These are phyloP conservation scores for Globisporangium middletonii DNA, from an alignment of 352 stramenopile species.

Conservation along the genomic window DNA sequence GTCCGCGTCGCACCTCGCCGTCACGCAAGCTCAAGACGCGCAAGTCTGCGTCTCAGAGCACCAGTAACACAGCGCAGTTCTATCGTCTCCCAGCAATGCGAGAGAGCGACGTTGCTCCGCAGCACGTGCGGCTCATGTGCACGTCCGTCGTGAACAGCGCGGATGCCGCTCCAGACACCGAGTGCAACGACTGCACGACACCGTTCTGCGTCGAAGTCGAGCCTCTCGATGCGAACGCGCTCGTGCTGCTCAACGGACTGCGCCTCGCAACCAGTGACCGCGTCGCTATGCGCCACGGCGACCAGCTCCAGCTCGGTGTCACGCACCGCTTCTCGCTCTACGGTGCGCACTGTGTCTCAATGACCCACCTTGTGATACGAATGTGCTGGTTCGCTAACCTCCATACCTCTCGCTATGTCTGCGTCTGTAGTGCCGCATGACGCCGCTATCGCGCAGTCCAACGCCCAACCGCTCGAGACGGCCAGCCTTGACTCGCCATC, in stretches of 20 bases:
- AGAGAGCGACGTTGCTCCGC: conserved; percentile 17
- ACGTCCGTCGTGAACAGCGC: conserved; percentile 1
- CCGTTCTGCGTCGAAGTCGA: conserved; percentile 26
- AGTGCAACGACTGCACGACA: not conserved
- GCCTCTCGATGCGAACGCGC: conserved; percentile 22
- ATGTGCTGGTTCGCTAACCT: not conserved
- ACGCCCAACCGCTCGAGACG: not conserved
- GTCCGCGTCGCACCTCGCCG: not conserved
- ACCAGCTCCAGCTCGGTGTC: conserved; percentile 37
- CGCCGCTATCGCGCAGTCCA: not conserved
- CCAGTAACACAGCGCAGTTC: not conserved
- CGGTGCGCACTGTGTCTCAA: conserved; percentile 14
- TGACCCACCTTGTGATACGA: too few species aligned
- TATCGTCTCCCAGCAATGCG: conserved; percentile 21
- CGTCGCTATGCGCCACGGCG: conserved; percentile 35
- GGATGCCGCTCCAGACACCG: not conserved
- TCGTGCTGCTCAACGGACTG: conserved; percentile 34
- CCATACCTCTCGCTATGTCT: not conserved
- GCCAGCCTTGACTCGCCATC: not conserved
- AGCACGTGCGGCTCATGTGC: conserved; percentile 28
- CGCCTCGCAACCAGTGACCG: conserved; percentile 13
- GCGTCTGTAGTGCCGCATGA: not conserved
- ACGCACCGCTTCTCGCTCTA: conserved; percentile 39
- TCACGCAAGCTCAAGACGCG: not conserved
- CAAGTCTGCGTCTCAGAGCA: not conserved